These are phyloP conservation scores for Silybum marianum DNA, from an alignment of 129 eudicot species.

Conservation along the genomic window DNA sequence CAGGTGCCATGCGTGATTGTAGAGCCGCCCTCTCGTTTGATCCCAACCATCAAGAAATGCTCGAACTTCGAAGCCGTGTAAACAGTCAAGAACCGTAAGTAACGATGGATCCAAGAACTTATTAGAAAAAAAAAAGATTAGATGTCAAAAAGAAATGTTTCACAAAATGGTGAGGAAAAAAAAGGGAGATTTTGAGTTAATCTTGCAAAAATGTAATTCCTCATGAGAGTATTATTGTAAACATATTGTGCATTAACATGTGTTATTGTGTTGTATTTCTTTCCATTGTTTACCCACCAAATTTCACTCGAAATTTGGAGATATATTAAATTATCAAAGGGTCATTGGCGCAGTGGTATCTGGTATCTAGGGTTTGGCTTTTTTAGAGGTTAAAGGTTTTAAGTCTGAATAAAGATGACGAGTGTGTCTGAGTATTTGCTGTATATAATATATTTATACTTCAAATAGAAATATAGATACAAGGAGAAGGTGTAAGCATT, in stretches of 20 bases:
- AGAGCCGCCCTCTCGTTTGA: constrained; percentile 98
- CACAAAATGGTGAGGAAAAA: constrained; percentile 28
- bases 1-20: constrained; percentile 91
- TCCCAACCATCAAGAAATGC: constrained; percentile 98
- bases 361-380: too few relatives aligned
- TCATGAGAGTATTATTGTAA: constrained; percentile 26
- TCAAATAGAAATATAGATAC: too few relatives aligned
- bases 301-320: constrained; percentile 31
- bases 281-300: not conserved
- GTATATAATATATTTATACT: too few relatives aligned
- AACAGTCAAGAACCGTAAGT: constrained; percentile 85
- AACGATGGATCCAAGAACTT: constrained; percentile 10
- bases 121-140: constrained; percentile 28
- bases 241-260: constrained; percentile 41
- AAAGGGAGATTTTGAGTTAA: constrained; percentile 9
- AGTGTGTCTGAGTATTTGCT: too few relatives aligned
- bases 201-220: constrained; percentile 23
- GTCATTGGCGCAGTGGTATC: not conserved
- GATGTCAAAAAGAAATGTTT: constrained; percentile 24
- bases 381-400: too few relatives aligned
- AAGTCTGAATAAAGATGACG: too few relatives aligned
- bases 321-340: constrained; percentile 5
- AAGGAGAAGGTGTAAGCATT: too few relatives aligned
- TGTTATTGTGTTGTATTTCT: constrained; percentile 32
- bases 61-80: constrained; percentile 93